phyloP scores from a whole-genome alignment of 2,329 filamentous ascomycete species.

The Stachybotrys elegans region DNA sequence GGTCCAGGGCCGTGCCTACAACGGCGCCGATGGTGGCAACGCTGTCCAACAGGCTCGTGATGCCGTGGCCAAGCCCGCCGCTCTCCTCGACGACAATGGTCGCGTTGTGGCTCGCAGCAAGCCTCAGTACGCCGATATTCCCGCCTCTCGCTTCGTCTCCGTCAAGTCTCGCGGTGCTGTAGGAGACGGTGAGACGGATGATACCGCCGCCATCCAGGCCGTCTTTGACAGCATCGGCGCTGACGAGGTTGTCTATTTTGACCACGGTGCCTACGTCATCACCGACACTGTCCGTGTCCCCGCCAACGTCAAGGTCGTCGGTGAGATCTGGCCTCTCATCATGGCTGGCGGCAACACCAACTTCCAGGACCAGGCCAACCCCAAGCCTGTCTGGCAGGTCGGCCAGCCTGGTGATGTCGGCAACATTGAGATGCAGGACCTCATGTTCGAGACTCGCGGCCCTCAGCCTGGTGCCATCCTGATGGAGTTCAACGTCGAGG shows the following conservation, averaged over 20 bases:
- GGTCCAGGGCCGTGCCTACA: slow-evolving; percentile 75
- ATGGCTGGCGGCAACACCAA: slow-evolving; percentile 68
- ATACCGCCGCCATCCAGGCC: slow-evolving; percentile 78
- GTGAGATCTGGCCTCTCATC: slow-evolving; percentile 87
- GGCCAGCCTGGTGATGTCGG: slow-evolving; percentile 73
- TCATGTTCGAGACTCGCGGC: slow-evolving; percentile 80
- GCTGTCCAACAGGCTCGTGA: slow-evolving; percentile 54
- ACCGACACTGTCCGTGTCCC: slow-evolving; percentile 67
- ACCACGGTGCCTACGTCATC: slow-evolving; percentile 69
- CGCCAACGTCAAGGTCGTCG: slow-evolving; percentile 79
- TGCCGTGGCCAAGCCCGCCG: slow-evolving; percentile 57
- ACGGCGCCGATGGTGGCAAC: slow-evolving; percentile 34
- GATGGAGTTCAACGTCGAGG: slow-evolving; percentile 84
- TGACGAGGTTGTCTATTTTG: slow-evolving; percentile 67
- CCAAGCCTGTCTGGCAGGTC: slow-evolving; percentile 80
- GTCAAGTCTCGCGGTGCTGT: slow-evolving; percentile 78
- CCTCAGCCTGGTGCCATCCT: slow-evolving; percentile 82
- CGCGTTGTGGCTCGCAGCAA: slow-evolving; percentile 78
- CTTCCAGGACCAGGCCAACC: slow-evolving; percentile 72
- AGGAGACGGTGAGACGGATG: slow-evolving; percentile 83
- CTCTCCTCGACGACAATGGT: slow-evolving; percentile 59
- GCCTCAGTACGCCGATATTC: slow-evolving; percentile 74
- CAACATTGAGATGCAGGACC: slow-evolving; percentile 79
- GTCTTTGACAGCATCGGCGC: slow-evolving; percentile 63
- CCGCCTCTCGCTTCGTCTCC: slow-evolving; percentile 69